Percentiles rank a stretch among this genome's conserved stretches.
These are phyloP conservation scores for Phtheirospermum japonicum DNA, from an alignment of 257 asterid species.

Conservation along the genomic window DNA sequence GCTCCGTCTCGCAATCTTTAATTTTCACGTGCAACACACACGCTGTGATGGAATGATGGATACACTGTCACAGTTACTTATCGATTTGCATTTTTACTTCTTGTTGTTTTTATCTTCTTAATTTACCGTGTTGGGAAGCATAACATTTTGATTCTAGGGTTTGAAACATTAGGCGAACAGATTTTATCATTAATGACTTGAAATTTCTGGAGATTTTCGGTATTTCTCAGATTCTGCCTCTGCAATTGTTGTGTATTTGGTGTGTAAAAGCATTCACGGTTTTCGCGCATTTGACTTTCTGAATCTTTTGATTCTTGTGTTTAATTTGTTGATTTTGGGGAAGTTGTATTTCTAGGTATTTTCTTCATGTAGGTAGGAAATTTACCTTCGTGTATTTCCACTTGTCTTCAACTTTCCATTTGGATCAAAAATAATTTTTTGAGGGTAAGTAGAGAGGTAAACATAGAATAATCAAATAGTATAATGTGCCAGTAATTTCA, in stretches of 20 bases:
- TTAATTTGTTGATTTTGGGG: neutral
- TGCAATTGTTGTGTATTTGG: neutral
- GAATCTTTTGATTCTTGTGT: neutral
- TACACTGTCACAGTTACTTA: neutral
- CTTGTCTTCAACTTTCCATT: neutral
- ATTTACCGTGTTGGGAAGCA: conserved; percentile 2
- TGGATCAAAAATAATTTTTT: neutral
- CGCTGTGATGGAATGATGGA: neutral
- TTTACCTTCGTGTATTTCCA: neutral
- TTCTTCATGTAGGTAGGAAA: neutral
- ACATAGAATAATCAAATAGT: neutral
- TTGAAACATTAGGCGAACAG: conserved; percentile 4
- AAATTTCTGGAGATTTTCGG: neutral
- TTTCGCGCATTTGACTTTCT: conserved; percentile 17
- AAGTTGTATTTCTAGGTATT: neutral
- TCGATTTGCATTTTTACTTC: neutral
- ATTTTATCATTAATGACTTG: conserved; percentile 3
- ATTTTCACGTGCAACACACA: no score
- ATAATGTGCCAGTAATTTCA: neutral
- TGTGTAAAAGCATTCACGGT: neutral
- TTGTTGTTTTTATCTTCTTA: no score
- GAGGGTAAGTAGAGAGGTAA: neutral
- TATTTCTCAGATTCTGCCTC: neutral
- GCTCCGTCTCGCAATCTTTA: conserved; percentile 20
- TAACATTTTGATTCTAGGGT: conserved; percentile 30